Evolutionary conservation across 2,329 filamentous ascomycete species (phyloP), one percentile per base, ranked within the genome.

Genomic region (Talaromyces albobiverticillius): DNA sequence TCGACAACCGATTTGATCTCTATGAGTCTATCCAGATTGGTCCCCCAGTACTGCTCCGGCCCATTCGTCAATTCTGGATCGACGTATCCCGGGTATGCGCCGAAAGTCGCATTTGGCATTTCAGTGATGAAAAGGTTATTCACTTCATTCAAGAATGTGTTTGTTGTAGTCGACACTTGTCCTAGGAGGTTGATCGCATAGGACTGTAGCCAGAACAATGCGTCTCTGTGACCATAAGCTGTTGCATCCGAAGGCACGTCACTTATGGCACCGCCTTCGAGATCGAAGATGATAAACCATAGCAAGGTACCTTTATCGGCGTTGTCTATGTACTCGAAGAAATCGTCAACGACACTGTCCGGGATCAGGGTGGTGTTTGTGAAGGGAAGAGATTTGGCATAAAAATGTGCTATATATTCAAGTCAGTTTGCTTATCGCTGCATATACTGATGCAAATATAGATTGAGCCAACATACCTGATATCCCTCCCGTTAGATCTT

Each of bases 201-300:
- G 0, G 79, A 81, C 62, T 87, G 82, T 63, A 84, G 79, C 71
- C 84, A 85, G 68, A 86, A 79, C 38, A 86, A 61, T 58, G 82
- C 82, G 71, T 87, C 81, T 45, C 85, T 79, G 61, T 87, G 84
- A 1, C 80, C 77, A 62, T 85, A 87, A 7, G 83, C 79, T 0
- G 84, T 86, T 9, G 78, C 79, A 59, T 84, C 74, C 57, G 67
- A 65, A 0, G 82, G 69, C 1, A 81, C 70, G 54, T 87, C 82
- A 59, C 76, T 78, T 48, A 83, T 76, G 11, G 82, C 83, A 9
- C 85, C 85, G 41, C 82, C 84, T 14, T 78, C 75, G 1, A 82
- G 76, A 62, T 86, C 82, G 61, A 86, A 87, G 41, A 86, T 83
- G 54, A 85, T 70, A 62, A 82, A 81, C 82, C 84, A 86, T 2